These are phyloP conservation scores for Trichosporon asahii DNA, from an alignment of 1,284 basidiomycete genomes.

Conservation along the genomic window DNA sequence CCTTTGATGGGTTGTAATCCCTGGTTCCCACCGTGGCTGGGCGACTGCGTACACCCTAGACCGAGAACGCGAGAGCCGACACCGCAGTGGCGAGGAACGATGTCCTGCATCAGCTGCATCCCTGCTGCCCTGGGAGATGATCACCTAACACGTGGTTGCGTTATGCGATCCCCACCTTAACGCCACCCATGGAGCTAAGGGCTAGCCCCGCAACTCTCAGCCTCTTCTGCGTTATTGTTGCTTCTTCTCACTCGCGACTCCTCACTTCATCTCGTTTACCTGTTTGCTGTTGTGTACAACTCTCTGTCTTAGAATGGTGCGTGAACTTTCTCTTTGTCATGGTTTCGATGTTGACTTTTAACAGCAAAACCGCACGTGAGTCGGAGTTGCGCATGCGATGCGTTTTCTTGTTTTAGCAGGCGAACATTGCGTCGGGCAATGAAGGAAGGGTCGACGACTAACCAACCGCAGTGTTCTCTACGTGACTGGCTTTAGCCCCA, in stretches of 20 bases:
- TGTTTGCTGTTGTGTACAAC: background rate
- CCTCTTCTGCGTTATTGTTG: conserved; percentile 1
- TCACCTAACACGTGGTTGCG: background rate
- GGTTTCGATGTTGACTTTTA: background rate
- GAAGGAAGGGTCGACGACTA: background rate
- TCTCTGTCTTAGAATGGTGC: background rate
- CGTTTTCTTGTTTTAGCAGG: background rate
- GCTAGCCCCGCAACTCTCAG: background rate
- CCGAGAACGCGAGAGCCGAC: background rate
- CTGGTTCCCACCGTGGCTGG: background rate
- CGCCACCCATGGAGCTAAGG: background rate
- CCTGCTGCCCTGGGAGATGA: background rate
- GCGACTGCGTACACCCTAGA: background rate
- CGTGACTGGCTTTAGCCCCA: conserved; percentile 75
- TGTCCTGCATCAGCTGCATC: background rate
- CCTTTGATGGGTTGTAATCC: background rate
- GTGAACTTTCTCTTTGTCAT: background rate
- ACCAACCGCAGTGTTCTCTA: conserved; percentile 63
- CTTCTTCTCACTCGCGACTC: background rate
- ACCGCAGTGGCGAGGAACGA: background rate
- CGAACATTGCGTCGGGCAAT: background rate
- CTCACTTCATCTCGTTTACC: background rate
- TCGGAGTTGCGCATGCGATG: background rate
- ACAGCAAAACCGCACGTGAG: conserved; percentile 22
- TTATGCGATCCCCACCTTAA: background rate